Evolutionary conservation across 2,329 filamentous ascomycete genomes (phyloP), one percentile per base, ranked within the genome.

Genomic region (Biscogniauxia marginata): DNA sequence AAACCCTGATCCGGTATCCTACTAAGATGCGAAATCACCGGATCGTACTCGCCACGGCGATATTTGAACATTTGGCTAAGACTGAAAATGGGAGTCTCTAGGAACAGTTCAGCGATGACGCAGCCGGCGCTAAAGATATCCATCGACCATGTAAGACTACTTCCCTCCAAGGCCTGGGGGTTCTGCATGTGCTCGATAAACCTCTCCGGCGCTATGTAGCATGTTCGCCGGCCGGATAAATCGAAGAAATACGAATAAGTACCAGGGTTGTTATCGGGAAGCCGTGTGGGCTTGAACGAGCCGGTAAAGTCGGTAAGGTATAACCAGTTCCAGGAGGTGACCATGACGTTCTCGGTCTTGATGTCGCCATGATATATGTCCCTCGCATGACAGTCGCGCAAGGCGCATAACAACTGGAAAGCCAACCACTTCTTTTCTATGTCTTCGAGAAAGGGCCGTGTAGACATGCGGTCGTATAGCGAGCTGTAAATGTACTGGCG

Each of bases 351-450:
- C 74, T 99, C 93, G 1, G 93, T 95, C 79, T 99, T 99, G 78
- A 99, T 98, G 70, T 99, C 96, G 56, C 95, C 96, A 71, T 99
- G 95, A 71, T 93, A 98, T 51, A 99, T 82, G 66, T 96, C 90
- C 48, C 89, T 84, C 23, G 89, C 82, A 72, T 99, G 95, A 67
- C 91, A 97, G 73, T 99, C 96, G 55, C 93, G 87, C 56, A 99
- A 79, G 2, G 91, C 93, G 72, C 92, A 97, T 9, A 99, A 82
- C 2, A 99, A 83, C 76, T 99, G 95, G 67, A 96, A 99, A 0
- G 93, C 90, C 50, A 99, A 83, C 95, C 95, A 99, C 77, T 96
- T 97, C 81, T 97, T 98, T 74, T 99, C 95, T 63, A 99, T 95
- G 63, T 96, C 91, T 74, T 99, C 96, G 8, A 98, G 79, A 66